Conservation (phyloP, 2,329 filamentous ascomycete genomes). For the Calonectria henricotiae region DNA sequence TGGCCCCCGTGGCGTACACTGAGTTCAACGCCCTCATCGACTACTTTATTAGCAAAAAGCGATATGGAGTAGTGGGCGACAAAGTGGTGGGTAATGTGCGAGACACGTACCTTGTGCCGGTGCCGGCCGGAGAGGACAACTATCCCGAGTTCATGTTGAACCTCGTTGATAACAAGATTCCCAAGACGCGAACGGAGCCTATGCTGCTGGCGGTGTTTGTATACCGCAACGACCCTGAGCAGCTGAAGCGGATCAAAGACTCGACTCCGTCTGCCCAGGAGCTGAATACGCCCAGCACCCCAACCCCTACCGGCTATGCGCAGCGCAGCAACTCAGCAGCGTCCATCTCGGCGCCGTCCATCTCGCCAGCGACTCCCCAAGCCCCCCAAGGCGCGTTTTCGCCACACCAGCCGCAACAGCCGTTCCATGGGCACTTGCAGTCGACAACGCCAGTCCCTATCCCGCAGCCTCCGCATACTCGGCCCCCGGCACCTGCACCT, state of each 20-base stretch:
- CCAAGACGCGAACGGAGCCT: conserved; percentile 79
- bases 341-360: conserved; percentile 63
- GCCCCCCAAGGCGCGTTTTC: conserved; percentile 56
- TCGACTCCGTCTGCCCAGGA: conserved; percentile 24
- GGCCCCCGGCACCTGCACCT: conserved; percentile 34
- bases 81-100: conserved; percentile 83
- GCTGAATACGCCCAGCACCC: conserved; percentile 51
- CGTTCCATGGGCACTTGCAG: conserved; percentile 55
- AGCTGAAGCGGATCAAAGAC: conserved; percentile 53
- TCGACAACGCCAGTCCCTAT: conserved; percentile 59
- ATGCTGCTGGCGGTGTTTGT: conserved; percentile 90
- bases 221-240: conserved; percentile 75
- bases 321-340: conserved; percentile 66
- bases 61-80: conserved; percentile 91
- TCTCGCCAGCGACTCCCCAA: conserved; percentile 70
- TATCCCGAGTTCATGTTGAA: conserved; percentile 92
- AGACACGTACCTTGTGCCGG: conserved; percentile 92
- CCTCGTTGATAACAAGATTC: conserved; percentile 87
- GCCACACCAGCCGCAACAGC: conserved; percentile 56
- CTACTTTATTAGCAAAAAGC: conserved; percentile 86
- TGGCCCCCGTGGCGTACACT: conserved; percentile 72
- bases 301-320: conserved; percentile 57
- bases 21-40: conserved; percentile 86
- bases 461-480: conserved; percentile 55
- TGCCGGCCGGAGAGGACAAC: conserved; percentile 79